These are phyloP conservation scores for Daldinia sp. DNA, from an alignment of 2,329 filamentous ascomycete genomes.

Conservation along the genomic window DNA sequence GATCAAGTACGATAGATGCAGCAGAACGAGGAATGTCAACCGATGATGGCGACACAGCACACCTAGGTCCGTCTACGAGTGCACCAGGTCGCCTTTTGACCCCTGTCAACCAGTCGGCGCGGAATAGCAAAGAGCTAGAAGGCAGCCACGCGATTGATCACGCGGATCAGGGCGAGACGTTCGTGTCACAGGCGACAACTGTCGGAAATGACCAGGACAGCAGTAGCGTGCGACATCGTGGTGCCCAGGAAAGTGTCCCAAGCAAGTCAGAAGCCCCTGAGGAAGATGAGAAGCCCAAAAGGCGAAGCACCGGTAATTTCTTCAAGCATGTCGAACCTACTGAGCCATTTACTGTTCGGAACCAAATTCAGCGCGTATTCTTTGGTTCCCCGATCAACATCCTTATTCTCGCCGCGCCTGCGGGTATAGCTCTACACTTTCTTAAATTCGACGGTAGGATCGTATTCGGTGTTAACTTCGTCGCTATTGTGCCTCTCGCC, in stretches of 20 bases:
- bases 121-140: slow-evolving; percentile 39
- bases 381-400: slow-evolving; percentile 90
- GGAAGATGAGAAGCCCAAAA: slow-evolving; percentile 56
- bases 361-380: slow-evolving; percentile 79
- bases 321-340: slow-evolving; percentile 63
- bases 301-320: slow-evolving; percentile 53
- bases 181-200: slow-evolving; percentile 42
- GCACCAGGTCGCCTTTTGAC: slow-evolving; percentile 38
- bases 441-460: slow-evolving; percentile 57
- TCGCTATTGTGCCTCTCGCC: slow-evolving; percentile 91
- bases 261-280: slow-evolving; percentile 20
- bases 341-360: slow-evolving; percentile 68
- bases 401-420: slow-evolving; percentile 80
- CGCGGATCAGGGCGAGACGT: slow-evolving; percentile 28
- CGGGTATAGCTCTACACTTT: slow-evolving; percentile 82
- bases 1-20: slow-evolving; percentile 36
- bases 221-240: slow-evolving; percentile 30
- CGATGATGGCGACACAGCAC: slow-evolving; percentile 3
- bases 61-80: slow-evolving; percentile 27
- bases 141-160: slow-evolving; percentile 10
- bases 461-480: slow-evolving; percentile 90
- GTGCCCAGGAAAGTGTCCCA: slow-evolving; percentile 35
- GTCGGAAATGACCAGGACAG: slow-evolving; percentile 25
- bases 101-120: slow-evolving; percentile 30
- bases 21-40: slow-evolving; percentile 31